Evolutionary conservation across 2,329 filamentous ascomycete species (phyloP).

Genomic region (Microcyclospora pomicola): DNA sequence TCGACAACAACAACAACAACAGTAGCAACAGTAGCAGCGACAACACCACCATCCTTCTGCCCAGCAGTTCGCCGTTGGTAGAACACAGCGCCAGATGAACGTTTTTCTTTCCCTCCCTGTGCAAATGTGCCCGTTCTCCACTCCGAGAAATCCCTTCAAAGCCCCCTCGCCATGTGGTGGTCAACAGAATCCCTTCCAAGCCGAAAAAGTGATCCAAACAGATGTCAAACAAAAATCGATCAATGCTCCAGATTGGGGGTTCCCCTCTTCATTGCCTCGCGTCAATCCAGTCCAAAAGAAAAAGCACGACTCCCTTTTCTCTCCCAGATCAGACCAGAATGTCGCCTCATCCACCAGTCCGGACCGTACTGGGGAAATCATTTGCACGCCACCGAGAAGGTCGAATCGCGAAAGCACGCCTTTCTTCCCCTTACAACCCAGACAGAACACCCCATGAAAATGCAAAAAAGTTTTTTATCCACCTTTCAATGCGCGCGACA

Average conservation of each 20-base stretch:
- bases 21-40: no score
- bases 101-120: neutral
- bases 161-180: neutral
- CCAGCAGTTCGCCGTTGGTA: neutral
- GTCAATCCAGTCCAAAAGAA: neutral
- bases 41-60: neutral
- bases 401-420: no score
- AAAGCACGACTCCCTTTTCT: no score
- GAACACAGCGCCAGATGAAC: neutral
- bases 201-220: neutral
- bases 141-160: neutral
- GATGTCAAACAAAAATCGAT: neutral
- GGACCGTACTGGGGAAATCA: no score
- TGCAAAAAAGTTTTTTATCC: no score
- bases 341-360: no score
- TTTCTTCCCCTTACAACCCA: no score
- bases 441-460: no score
- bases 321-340: no score
- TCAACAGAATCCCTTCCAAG: neutral
- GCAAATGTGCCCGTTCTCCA: no score
- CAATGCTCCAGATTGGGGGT: neutral
- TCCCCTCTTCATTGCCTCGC: neutral
- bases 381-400: no score
- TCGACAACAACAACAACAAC: neutral
- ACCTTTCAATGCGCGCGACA: no score